A percentile compares a stretch with the other conserved stretches of the same genome.
phyloP scores from a whole-genome alignment of 2,329 filamentous ascomycete genomes.

The Fusarium sororula region DNA sequence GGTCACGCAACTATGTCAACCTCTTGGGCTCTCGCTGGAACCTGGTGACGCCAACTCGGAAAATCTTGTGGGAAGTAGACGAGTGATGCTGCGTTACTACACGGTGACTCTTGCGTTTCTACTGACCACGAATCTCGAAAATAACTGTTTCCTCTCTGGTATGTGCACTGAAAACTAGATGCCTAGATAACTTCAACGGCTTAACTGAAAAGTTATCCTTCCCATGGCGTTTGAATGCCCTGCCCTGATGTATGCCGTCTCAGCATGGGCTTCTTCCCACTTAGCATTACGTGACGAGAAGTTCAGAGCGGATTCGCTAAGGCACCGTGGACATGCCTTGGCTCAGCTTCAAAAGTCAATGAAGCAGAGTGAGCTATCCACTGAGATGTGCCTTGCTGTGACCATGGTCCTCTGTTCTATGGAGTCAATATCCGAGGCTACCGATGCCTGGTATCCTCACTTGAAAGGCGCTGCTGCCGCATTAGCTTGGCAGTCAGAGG shows the following conservation, averaged over 20 bases:
- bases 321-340: conserved; percentile 27
- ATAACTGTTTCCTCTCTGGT: not conserved
- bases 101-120: not conserved
- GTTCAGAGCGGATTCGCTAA: conserved; percentile 21
- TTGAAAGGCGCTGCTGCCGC: conserved; percentile 24
- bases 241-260: conserved; percentile 26
- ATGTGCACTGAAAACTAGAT: not conserved
- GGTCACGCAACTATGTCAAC: not conserved
- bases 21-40: not conserved
- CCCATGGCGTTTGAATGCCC: conserved; percentile 37
- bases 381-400: conserved; percentile 34
- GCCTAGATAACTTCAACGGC: not conserved
- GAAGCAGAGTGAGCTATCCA: conserved; percentile 7
- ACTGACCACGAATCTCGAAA: not conserved
- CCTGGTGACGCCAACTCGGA: not conserved
- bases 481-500: not conserved
- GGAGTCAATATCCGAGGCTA: conserved; percentile 32
- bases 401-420: conserved; percentile 38
- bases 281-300: conserved; percentile 21
- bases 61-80: not conserved
- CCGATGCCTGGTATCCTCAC: conserved; percentile 31
- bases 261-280: conserved; percentile 35
- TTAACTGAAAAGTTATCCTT: conserved; percentile 21
- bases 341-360: conserved; percentile 13
- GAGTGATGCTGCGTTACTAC: not conserved